Base-by-base conservation (phyloP, 2,329 filamentous ascomycete species). In the Graphiopsis chlorocephala region DNA sequence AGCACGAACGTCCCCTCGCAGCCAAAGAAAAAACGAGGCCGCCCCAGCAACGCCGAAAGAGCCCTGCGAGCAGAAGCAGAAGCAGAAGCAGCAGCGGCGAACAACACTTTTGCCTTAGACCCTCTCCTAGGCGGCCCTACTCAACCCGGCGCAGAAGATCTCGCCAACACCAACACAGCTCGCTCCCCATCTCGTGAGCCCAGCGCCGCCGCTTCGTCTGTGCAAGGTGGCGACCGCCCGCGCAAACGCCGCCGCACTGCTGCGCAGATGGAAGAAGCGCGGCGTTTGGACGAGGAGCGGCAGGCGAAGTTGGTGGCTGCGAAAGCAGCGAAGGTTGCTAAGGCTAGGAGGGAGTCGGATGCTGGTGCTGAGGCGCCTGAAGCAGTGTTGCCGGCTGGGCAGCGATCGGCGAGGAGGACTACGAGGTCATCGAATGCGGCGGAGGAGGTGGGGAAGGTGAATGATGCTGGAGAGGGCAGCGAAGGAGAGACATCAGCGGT, bases 221-320 rank as follows among this genome's bases (percentile, higher is more conserved):
- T 29, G 17, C 52, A 56, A 56, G 52, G 52, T 4, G 52, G 29
- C 11, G 28, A 56, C 12, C 38, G n/a, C 1, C 57, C 59, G 29
- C 52, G 61, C n/a, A 56, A 58, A 48, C n/a, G 45, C 17, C 61
- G 61, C 23, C 61, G 61, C 17, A 33, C 61, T 12, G 29, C 45
- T 4, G 61, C 50, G 26, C 52, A 63, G 52, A 57, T 63, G 61
- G 52, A 45, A 31, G 61, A 63, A 42, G 61, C 61, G 35, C 26
- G 50, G 8, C 23, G 59, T 17, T 33, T 62, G 47, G 59, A 62
- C 15, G 47, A 38, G 31, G 47, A 53, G 48, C 29, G 59, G 31
- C 33, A 52, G 17, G 29, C 45, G n/a, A 35, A n/a, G n/a, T 23
- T 50, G 45, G 20, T 45, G 12, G 20, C 31, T 25, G 47, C 47